Evolutionary conservation across 768 basidiomycete genomes (phyloP).

Genomic region (Lepiota brunneoincarnata): DNA sequence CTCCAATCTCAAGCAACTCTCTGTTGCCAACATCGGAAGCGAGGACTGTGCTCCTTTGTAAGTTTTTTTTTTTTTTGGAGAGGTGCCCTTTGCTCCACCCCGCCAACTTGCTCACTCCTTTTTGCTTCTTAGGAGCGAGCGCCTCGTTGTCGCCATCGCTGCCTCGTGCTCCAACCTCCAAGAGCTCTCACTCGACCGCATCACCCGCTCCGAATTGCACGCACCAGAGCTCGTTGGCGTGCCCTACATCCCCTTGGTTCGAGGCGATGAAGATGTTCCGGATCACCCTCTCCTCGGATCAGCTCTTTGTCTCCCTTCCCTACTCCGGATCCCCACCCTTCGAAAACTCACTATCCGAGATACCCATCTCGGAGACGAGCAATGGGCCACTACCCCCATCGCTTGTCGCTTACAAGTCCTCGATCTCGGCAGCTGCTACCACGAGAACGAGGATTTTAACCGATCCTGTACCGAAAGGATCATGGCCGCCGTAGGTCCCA

Average conservation of each 20-base stretch:
- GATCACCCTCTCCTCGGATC: constrained; percentile 50
- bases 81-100: constrained; percentile 13
- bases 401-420: constrained; percentile 52
- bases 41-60: constrained; percentile 44
- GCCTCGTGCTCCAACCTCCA: constrained; percentile 53
- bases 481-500: constrained; percentile 54
- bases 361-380: constrained; percentile 65
- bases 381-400: constrained; percentile 52
- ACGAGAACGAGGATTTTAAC: constrained; percentile 53
- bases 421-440: constrained; percentile 55
- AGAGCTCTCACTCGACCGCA: constrained; percentile 56
- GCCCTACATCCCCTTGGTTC: constrained; percentile 58
- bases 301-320: constrained; percentile 60
- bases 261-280: constrained; percentile 60
- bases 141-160: constrained; percentile 67
- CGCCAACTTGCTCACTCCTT: constrained; percentile 8
- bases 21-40: constrained; percentile 44
- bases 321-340: constrained; percentile 62
- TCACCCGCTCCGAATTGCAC: constrained; percentile 66
- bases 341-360: constrained; percentile 62
- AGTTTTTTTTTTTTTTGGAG: constrained; percentile 22
- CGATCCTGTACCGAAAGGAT: constrained; percentile 55
- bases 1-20: constrained; percentile 39
- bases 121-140: constrained; percentile 52
- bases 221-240: constrained; percentile 54